Base-by-base conservation (phyloP, 2,329 filamentous ascomycete genomes). In the Xylaria multiplex region DNA sequence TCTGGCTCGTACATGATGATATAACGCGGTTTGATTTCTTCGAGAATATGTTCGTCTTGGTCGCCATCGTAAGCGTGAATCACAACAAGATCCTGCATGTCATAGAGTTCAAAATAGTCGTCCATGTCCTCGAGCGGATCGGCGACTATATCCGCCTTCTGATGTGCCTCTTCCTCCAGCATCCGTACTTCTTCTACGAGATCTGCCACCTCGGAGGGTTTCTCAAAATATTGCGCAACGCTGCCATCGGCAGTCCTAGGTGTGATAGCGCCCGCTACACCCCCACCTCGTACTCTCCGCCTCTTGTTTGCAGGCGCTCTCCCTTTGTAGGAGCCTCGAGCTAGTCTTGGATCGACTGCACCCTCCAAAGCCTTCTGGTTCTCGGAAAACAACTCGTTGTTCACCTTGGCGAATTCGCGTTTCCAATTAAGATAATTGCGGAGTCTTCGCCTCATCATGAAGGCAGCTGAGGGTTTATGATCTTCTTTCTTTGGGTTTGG, bases 1-100 rank as follows among this genome's bases (percentile, higher is more conserved):
- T 98, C 93, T 0, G 96, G 95, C 77, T 98, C 96, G 79, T 97
- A 99, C 96, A 99, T 98, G 81, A 99, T 91, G 65, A 99, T 93
- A 78, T 97, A 97, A 66, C 92, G 90, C 40, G 96, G 96, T 75
- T 92, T 93, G 64, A 96, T 85, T 79, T 99, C 96, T 77, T 99
- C 95, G 1, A 99, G 86, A n/a, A 98, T 86, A 77, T 97, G 93
- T 76, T 98, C 96, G 77, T 99, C 96, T 82, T 95, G 91, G 76
- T 98, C 96, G 11, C 94, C 94, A 66, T 97, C 93, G 77, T 97
- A 99, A 1, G 96, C 91, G 77, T 98, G 96, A 19, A 98, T 85
- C 46, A 97, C 88, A 13, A 98, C 85, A 22, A 98, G 83, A 71
- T 97, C 92, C 71, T 93, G 87, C 89, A 96, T 96, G 61, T 97